These are phyloP conservation scores for Hirsutella rhossiliensis DNA, from an alignment of 2,329 filamentous ascomycete species.

Conservation along the genomic window DNA sequence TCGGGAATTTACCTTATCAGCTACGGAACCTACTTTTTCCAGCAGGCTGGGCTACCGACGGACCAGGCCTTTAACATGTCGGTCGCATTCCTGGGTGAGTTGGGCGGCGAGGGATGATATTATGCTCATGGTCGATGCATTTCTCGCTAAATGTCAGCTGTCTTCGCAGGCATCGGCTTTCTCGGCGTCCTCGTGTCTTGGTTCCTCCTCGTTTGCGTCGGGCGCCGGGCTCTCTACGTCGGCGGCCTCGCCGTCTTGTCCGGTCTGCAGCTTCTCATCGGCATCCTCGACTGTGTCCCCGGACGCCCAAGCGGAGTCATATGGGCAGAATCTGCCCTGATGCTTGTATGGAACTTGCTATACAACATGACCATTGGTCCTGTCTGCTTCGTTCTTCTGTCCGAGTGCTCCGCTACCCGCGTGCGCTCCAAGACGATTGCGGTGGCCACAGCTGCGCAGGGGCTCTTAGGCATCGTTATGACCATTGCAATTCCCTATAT, in stretches of 20 bases:
- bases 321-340: constrained; percentile 26
- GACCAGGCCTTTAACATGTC: constrained; percentile 27
- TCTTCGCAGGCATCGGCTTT: constrained; percentile 25
- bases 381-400: constrained; percentile 28
- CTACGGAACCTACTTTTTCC: constrained; percentile 34
- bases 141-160: constrained; percentile 1
- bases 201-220: constrained; percentile 26
- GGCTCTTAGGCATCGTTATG: constrained; percentile 14
- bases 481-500: constrained; percentile 19
- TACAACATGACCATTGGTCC: constrained; percentile 31
- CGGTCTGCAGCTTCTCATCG: constrained; percentile 27
- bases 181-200: constrained; percentile 29
- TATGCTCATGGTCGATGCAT: constrained; percentile 16
- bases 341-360: constrained; percentile 29
- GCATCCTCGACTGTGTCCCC: constrained; percentile 33
- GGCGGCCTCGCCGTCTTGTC: constrained; percentile 27
- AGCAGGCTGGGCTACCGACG: constrained; percentile 27
- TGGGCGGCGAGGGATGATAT: neutral
- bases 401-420: constrained; percentile 28
- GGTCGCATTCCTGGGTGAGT: constrained; percentile 15
- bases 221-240: constrained; percentile 28
- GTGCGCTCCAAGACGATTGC: constrained; percentile 30
- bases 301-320: constrained; percentile 21
- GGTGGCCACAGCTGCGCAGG: constrained; percentile 21
- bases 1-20: constrained; percentile 26